Evolutionary conservation across 495 filamentous ascomycete species (phyloP).

Genomic region (Daldinia concentrica): DNA sequence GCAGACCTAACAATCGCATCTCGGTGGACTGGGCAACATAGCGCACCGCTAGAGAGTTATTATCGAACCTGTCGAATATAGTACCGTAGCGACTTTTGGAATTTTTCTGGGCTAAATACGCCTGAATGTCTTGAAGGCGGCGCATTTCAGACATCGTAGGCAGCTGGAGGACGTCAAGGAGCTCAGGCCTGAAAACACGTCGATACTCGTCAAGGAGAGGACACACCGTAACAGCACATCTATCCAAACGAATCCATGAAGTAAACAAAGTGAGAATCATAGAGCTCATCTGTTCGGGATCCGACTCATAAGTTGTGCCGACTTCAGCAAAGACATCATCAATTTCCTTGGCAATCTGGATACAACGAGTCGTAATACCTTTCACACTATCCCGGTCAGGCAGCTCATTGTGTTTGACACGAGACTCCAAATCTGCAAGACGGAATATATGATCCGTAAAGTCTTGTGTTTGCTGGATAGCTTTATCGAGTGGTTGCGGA

Average conservation of each 20-base stretch:
- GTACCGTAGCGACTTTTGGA: conserved; percentile 34
- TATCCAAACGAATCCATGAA: conserved; percentile 56
- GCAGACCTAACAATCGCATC: conserved; percentile 43
- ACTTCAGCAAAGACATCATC: conserved; percentile 46
- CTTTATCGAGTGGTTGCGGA: conserved; percentile 36
- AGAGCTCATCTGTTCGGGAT: conserved; percentile 57
- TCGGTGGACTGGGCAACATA: conserved; percentile 51
- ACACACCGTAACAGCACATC: conserved; percentile 43
- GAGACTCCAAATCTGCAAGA: conserved; percentile 28
- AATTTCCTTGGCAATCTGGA: conserved; percentile 51
- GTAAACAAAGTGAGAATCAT: conserved; percentile 56
- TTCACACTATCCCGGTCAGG: not conserved
- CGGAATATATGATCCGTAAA: conserved; percentile 36
- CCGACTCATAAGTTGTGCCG: conserved; percentile 53
- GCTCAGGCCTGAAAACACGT: conserved; percentile 54
- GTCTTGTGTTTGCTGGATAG: conserved; percentile 24
- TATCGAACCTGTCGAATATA: conserved; percentile 55
- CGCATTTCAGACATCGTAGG: conserved; percentile 53
- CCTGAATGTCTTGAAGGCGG: conserved; percentile 59
- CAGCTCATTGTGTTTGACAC: not conserved
- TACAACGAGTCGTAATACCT: conserved; percentile 41
- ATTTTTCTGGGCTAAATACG: conserved; percentile 52
- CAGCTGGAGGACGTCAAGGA: conserved; percentile 62
- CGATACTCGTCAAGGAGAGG: conserved; percentile 50
- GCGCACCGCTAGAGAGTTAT: conserved; percentile 55